A percentile compares a stretch with the other conserved stretches of the same genome.
Conservation (phyloP, 2,329 filamentous ascomycete genomes). For the Trichophyton simii region DNA sequence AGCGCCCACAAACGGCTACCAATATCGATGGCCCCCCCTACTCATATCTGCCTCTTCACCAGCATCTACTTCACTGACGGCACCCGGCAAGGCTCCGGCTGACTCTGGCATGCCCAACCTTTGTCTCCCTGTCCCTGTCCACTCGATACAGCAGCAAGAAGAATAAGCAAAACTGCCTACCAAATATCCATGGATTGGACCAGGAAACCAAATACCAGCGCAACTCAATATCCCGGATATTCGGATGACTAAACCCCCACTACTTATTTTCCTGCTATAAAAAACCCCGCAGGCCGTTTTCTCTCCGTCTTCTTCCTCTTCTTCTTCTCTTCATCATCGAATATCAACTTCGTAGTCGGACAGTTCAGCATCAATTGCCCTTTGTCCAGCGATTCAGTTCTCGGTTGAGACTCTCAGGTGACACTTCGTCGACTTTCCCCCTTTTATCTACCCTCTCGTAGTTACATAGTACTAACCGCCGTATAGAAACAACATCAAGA, state of each 20-base stretch:
- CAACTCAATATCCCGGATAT: background rate
- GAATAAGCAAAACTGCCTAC: background rate
- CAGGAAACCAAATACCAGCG: too few species aligned
- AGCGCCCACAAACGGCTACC: too few species aligned
- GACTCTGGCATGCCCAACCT: background rate
- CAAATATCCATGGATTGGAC: too few species aligned
- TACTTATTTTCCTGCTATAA: background rate
- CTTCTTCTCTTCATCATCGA: background rate
- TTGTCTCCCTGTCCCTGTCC: background rate
- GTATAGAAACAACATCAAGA: conserved; percentile 4
- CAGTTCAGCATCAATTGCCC: background rate
- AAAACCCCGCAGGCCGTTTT: conserved; percentile 1
- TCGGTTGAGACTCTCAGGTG: conserved; percentile 1
- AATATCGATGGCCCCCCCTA: too few species aligned
- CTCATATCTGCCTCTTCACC: too few species aligned
- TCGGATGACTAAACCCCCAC: conserved; percentile 3
- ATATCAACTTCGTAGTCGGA: background rate
- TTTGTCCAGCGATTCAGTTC: background rate
- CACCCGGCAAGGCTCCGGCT: background rate
- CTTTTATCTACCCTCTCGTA: background rate
- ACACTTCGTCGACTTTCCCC: background rate
- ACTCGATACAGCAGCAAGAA: background rate
- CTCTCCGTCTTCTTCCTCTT: background rate
- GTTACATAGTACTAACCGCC: background rate
- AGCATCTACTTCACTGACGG: background rate